These are phyloP conservation scores for Candida adriatica DNA, from an alignment of 805 yeast species.

Conservation along the genomic window DNA sequence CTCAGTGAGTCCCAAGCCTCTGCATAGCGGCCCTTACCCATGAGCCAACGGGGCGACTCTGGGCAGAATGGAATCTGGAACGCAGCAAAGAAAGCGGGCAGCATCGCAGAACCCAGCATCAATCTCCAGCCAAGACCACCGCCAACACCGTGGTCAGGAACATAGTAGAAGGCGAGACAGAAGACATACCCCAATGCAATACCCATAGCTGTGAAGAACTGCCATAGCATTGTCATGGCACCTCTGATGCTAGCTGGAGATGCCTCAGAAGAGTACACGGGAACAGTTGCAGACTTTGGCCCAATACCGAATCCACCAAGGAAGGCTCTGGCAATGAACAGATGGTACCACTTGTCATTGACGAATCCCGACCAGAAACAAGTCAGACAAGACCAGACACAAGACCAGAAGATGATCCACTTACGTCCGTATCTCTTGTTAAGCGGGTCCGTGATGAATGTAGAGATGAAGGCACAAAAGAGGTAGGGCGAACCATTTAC, in stretches of 20 bases:
- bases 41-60: constrained; percentile 72
- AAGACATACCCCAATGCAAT: constrained; percentile 67
- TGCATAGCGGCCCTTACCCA: constrained; percentile 58
- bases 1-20: constrained; percentile 51
- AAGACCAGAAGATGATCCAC: constrained; percentile 59
- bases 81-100: constrained; percentile 57
- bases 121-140: constrained; percentile 58
- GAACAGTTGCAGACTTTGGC: constrained; percentile 70
- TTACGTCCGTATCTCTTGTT: constrained; percentile 56
- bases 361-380: constrained; percentile 66
- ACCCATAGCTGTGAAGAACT: constrained; percentile 68
- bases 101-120: constrained; percentile 61
- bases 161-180: constrained; percentile 53
- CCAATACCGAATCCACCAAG: constrained; percentile 62
- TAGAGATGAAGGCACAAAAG: constrained; percentile 51
- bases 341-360: constrained; percentile 53
- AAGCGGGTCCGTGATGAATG: constrained; percentile 58
- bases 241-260: constrained; percentile 60
- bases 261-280: constrained; percentile 64
- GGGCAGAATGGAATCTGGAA: constrained; percentile 62
- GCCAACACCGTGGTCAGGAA: constrained; percentile 30
- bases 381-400: constrained; percentile 50
- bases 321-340: constrained; percentile 58
- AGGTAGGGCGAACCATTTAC: constrained; percentile 67
- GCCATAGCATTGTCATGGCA: constrained; percentile 68